Conservation (phyloP, 2,329 filamentous ascomycete genomes). For the Alternaria conjuncta region DNA sequence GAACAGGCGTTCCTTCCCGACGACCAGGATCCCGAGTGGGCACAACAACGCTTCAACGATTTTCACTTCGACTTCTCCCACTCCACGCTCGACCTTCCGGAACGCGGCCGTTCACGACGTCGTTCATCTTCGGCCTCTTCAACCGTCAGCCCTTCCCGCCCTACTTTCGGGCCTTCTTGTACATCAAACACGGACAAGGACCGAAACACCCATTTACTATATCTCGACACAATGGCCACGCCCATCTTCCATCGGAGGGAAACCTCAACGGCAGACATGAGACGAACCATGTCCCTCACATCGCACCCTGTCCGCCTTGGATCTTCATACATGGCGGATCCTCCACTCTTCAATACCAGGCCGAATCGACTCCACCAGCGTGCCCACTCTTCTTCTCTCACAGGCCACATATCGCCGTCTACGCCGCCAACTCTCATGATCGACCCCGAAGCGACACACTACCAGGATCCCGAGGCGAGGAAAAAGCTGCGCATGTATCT, state of each 20-base stretch:
- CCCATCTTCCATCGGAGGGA: conserved; percentile 24
- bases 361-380: conserved; percentile 41
- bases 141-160: conserved; percentile 27
- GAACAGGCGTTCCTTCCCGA: conserved; percentile 23
- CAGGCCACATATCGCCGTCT: conserved; percentile 38
- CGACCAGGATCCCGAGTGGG: conserved; percentile 21
- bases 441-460: conserved; percentile 79
- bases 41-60: conserved; percentile 40
- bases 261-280: conserved; percentile 35
- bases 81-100: conserved; percentile 6
- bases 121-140: conserved; percentile 26
- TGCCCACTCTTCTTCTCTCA: conserved; percentile 36
- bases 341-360: conserved; percentile 35
- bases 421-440: conserved; percentile 38
- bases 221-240: conserved; percentile 37
- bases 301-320: conserved; percentile 67
- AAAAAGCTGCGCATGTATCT: conserved; percentile 85
- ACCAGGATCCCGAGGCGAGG: conserved; percentile 87
- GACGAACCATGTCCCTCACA: conserved; percentile 74
- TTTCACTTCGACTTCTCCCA: conserved; percentile 39
- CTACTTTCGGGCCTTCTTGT: conserved; percentile 14
- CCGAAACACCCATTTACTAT: conserved; percentile 29
- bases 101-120: conserved; percentile 23
- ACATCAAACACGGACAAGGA: conserved; percentile 24
- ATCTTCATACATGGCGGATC: conserved; percentile 53